Conservation (phyloP, 2,329 filamentous ascomycete genomes). For the Botrytis squamosa region DNA sequence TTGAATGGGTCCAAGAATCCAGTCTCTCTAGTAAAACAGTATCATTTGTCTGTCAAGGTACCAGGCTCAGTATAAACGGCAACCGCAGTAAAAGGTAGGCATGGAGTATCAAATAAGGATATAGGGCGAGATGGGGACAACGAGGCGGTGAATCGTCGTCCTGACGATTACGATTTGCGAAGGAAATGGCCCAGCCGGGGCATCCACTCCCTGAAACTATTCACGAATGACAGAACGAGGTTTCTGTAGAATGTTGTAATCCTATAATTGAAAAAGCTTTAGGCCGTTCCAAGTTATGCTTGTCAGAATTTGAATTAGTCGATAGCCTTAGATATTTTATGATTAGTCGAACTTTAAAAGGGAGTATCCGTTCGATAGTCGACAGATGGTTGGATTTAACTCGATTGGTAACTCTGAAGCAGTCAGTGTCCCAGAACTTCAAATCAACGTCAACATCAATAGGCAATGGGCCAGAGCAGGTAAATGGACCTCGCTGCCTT, state of each 20-base stretch:
- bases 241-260: slow-evolving; percentile 7
- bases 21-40: slow-evolving; percentile 1
- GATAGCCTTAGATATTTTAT: slow-evolving; percentile 17
- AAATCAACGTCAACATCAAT: slow-evolving; percentile 1
- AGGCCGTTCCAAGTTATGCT: slow-evolving; percentile 8
- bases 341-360: slow-evolving; percentile 14
- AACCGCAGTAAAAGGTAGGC: background rate
- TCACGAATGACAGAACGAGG: slow-evolving; percentile 17
- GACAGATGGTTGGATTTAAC: background rate
- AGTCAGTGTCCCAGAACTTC: slow-evolving; percentile 1
- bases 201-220: slow-evolving; percentile 10
- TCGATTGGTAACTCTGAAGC: background rate
- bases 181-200: slow-evolving; percentile 5
- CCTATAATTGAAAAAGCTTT: background rate
- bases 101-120: background rate
- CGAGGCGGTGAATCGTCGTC: slow-evolving; percentile 20
- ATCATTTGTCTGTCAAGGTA: slow-evolving; percentile 9
- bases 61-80: background rate
- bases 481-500: background rate
- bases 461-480: slow-evolving; percentile 3
- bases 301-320: background rate
- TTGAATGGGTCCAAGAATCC: background rate
- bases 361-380: slow-evolving; percentile 18
- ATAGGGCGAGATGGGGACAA: slow-evolving; percentile 15
- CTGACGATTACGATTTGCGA: slow-evolving; percentile 22